A percentile compares a stretch with the other conserved stretches of the same genome.
phyloP scores from a whole-genome alignment of 1,284 basidiomycete species.

The Trichosporon faecale region DNA sequence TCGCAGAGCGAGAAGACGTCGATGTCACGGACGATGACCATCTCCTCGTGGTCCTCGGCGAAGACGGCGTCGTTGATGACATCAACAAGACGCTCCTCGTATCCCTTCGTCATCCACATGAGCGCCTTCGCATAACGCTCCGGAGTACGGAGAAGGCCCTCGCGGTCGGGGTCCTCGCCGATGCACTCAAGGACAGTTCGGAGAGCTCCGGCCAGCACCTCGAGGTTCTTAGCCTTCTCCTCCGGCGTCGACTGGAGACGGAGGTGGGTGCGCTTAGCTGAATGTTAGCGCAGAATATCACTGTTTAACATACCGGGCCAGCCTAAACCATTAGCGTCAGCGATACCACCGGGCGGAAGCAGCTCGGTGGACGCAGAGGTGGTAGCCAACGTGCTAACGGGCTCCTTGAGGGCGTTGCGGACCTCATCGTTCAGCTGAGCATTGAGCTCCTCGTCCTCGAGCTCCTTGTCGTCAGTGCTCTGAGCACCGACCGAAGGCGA shows the following conservation, averaged over 20 bases:
- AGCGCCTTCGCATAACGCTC: slow-evolving; percentile 95
- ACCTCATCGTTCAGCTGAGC: slow-evolving; percentile 26
- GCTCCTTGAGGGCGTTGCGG: slow-evolving; percentile 17
- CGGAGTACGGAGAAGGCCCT: slow-evolving; percentile 86
- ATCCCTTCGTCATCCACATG: slow-evolving; percentile 99
- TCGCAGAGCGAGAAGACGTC: slow-evolving; percentile 97
- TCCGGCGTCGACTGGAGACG: slow-evolving; percentile 73
- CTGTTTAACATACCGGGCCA: slow-evolving; percentile 74
- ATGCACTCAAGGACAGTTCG: slow-evolving; percentile 93
- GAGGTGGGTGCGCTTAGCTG: slow-evolving; percentile 85
- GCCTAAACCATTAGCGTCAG: slow-evolving; percentile 82
- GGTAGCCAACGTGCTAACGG: background rate
- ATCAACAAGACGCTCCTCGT: slow-evolving; percentile 90
- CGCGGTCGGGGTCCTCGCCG: slow-evolving; percentile 94
- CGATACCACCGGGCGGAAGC: slow-evolving; percentile 56
- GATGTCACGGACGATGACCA: slow-evolving; percentile 98
- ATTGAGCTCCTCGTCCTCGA: slow-evolving; percentile 18
- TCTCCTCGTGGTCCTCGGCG: slow-evolving; percentile 98
- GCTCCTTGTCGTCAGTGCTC: slow-evolving; percentile 9
- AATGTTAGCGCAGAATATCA: background rate
- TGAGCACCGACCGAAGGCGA: slow-evolving; percentile 10
- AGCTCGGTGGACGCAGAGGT: background rate
- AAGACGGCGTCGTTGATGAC: slow-evolving; percentile 99
- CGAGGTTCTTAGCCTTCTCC: slow-evolving; percentile 69
- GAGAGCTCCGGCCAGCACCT: slow-evolving; percentile 77